Base-by-base conservation (phyloP, 176 grass and related monocot species). In the Lolium perenne region DNA sequence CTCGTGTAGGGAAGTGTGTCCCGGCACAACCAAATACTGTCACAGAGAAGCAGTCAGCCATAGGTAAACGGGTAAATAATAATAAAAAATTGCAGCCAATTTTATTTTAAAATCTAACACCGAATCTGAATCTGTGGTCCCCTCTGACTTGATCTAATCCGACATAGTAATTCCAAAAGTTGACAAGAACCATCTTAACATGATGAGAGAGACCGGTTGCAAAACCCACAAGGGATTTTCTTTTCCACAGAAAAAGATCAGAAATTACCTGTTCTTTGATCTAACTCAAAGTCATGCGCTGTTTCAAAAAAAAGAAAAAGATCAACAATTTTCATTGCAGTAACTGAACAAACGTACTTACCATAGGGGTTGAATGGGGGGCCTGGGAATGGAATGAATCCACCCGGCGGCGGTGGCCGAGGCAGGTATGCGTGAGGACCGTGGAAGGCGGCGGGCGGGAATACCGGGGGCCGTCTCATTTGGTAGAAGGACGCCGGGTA, bases 1-100 rank as follows among this genome's bases (percentile, higher is more conserved):
- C 15, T 78, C 76, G 10, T 38, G 32, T 35, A 35, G 32, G 32
- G 32, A 35, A 35, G 32, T 35, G 61, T 48, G 78, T 20, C 87
- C 57, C 60, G 66, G 87, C 82, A 74, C 81, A 60, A 74, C 87
- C 87, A 89, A 35, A 77, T 76, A 82, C 87, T 89, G 87, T 80
- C 64, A 82, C 87, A 89, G 67, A 84, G 46, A 89, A 85, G 82
- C 46, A 49, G 35, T 78, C 12, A 78, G 54, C 57, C 35, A 60
- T 41, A 11, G 2, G 55, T 22, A 59, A 78, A 38, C 18, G 17
- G 74, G 18, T 56, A 54, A 29, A 76, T 53, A 47, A 53, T 32
- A 76, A 54, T 76, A 76, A 50, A 76, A 53, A 76, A 53, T 29
- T 29, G 73, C 47, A 18, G 48, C 48, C 48, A 53, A 35, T 35